These are phyloP conservation scores for Lactarius evosmus DNA, from an alignment of 768 basidiomycete genomes.

Conservation along the genomic window DNA sequence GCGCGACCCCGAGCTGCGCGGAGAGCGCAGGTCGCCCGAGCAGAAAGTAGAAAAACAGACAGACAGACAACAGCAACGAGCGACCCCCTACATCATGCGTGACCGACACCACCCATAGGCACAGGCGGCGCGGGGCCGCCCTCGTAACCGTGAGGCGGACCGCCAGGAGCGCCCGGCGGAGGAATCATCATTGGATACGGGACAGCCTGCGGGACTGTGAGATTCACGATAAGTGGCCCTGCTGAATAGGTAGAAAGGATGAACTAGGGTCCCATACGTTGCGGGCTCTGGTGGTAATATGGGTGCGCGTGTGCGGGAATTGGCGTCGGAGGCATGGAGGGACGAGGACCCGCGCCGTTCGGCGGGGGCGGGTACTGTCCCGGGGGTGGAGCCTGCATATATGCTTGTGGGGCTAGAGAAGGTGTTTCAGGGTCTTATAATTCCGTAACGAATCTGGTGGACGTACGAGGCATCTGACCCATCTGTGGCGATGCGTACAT, in stretches of 20 bases:
- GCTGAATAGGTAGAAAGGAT: constrained; percentile 27
- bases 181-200: constrained; percentile 94
- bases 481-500: constrained; percentile 82
- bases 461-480: constrained; percentile 86
- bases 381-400: constrained; percentile 75
- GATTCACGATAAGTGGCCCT: not conserved
- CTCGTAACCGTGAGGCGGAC: constrained; percentile 72
- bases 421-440: constrained; percentile 12
- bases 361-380: constrained; percentile 76
- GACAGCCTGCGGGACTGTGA: constrained; percentile 76
- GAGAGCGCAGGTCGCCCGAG: constrained; percentile 13
- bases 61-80: constrained; percentile 15
- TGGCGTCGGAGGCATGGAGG: constrained; percentile 89
- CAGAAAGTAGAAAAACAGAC: constrained; percentile 23
- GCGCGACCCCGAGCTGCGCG: constrained; percentile 5
- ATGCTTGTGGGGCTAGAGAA: constrained; percentile 60
- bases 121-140: constrained; percentile 65
- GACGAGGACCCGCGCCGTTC: constrained; percentile 73
- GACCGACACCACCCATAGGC: constrained; percentile 68
- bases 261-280: constrained; percentile 49
- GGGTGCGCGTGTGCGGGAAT: constrained; percentile 83
- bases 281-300: constrained; percentile 88
- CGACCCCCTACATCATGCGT: constrained; percentile 45
- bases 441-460: not conserved
- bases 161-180: constrained; percentile 61